phyloP scores from a whole-genome alignment of 306 rosid species.

The Cercis canadensis region DNA sequence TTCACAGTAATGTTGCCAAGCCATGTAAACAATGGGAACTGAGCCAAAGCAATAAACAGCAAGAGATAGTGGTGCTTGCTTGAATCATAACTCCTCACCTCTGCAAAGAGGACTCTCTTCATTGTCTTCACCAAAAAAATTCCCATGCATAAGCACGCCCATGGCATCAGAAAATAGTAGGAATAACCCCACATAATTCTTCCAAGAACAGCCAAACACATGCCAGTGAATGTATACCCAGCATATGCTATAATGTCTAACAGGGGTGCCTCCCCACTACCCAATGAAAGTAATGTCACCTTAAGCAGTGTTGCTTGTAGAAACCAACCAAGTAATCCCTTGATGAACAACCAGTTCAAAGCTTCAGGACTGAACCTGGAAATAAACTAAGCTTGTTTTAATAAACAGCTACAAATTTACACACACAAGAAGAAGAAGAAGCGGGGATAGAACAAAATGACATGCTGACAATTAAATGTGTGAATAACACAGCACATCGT shows the following conservation, averaged over 20 bases:
- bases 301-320: constrained; percentile 63
- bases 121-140: constrained; percentile 72
- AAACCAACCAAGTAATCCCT: constrained; percentile 75
- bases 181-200: constrained; percentile 55
- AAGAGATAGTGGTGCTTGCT: constrained; percentile 72
- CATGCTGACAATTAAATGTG: background rate
- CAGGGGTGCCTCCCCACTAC: constrained; percentile 76
- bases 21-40: constrained; percentile 71
- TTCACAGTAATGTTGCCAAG: constrained; percentile 72
- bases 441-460: background rate
- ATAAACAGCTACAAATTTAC: background rate
- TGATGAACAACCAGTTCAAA: constrained; percentile 75
- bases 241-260: constrained; percentile 72
- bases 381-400: constrained; percentile 18
- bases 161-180: constrained; percentile 64
- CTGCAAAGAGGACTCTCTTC: constrained; percentile 81
- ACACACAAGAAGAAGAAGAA: background rate
- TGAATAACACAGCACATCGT: too few relatives aligned
- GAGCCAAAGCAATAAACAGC: constrained; percentile 71
- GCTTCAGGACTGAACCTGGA: constrained; percentile 76
- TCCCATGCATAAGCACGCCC: constrained; percentile 76
- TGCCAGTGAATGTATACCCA: constrained; percentile 66
- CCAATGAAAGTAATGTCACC: constrained; percentile 60
- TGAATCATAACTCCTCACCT: constrained; percentile 69
- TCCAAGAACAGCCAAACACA: constrained; percentile 69